Conservation (phyloP, 148 eudicot species). For the Camellia japonica region DNA sequence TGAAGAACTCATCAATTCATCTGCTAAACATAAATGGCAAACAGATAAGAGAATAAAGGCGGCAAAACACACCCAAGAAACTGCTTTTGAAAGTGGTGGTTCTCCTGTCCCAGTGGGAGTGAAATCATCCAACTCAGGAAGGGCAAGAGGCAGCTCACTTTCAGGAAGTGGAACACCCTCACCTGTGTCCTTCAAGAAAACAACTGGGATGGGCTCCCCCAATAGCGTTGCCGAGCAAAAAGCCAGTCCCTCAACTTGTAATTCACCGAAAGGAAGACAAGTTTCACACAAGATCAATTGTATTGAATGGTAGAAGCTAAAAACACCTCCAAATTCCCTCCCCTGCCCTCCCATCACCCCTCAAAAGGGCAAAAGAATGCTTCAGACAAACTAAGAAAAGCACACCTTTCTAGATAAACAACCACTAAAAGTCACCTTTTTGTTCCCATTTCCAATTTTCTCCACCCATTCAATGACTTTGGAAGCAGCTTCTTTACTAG, state of each 20-base stretch:
- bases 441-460: conserved; percentile 73
- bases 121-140: conserved; percentile 97
- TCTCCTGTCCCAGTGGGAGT: conserved; percentile 99
- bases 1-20: background rate
- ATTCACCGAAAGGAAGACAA: conserved; percentile 58
- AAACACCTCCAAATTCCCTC: background rate
- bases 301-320: background rate
- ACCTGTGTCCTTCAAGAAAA: conserved; percentile 58
- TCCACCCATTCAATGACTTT: conserved; percentile 83
- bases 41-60: background rate
- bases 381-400: background rate
- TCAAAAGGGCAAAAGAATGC: background rate
- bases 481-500: conserved; percentile 66
- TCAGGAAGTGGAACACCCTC: conserved; percentile 78
- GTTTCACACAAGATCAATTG: background rate
- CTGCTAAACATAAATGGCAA: background rate
- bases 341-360: background rate
- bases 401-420: background rate
- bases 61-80: conserved; percentile 65
- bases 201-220: conserved; percentile 98
- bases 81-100: conserved; percentile 89
- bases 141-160: conserved; percentile 81
- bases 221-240: conserved; percentile 94
- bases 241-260: conserved; percentile 97
- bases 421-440: conserved; percentile 47